These are phyloP conservation scores for Globisporangium nagaii DNA, from an alignment of 352 stramenopile species.

Conservation along the genomic window DNA sequence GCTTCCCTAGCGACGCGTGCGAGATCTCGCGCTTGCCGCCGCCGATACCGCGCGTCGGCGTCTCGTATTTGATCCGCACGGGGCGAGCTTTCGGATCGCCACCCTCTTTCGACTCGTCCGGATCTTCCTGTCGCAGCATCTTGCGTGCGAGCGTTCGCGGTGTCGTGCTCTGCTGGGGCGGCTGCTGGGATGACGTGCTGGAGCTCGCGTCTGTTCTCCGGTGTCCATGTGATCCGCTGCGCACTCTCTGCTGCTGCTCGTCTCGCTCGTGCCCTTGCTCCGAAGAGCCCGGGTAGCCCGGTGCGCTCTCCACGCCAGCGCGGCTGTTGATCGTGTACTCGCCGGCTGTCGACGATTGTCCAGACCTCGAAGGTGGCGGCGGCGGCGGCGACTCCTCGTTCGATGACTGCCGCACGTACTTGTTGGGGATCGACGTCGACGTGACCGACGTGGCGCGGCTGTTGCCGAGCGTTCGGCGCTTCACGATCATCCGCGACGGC, in stretches of 20 bases:
- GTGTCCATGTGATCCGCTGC: conserved; percentile 1
- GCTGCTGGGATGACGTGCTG: background rate
- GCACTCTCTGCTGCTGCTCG: background rate
- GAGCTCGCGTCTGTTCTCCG: background rate
- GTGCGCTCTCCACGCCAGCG: background rate
- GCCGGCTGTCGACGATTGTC: background rate
- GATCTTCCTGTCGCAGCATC: conserved; percentile 2
- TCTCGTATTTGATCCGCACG: conserved; percentile 75
- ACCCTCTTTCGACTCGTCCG: conserved; percentile 7
- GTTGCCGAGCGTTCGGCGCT: conserved; percentile 25
- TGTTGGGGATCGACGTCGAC: conserved; percentile 11
- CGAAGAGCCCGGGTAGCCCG: background rate
- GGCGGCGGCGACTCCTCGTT: conserved; percentile 1
- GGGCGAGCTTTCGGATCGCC: conserved; percentile 28
- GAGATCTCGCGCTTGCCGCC: conserved; percentile 75
- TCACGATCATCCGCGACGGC: conserved; percentile 51
- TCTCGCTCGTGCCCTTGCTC: background rate
- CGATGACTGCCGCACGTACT: conserved; percentile 11
- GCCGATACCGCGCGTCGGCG: conserved; percentile 42
- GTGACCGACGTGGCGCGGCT: conserved; percentile 13
- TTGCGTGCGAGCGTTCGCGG: conserved; percentile 17
- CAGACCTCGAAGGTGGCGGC: background rate
- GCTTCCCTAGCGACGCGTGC: conserved; percentile 79
- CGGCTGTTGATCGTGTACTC: conserved; percentile 4
- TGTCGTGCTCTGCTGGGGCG: conserved; percentile 10